Conservation (phyloP, 2,329 filamentous ascomycete species). For the Diaporthe sp. region DNA sequence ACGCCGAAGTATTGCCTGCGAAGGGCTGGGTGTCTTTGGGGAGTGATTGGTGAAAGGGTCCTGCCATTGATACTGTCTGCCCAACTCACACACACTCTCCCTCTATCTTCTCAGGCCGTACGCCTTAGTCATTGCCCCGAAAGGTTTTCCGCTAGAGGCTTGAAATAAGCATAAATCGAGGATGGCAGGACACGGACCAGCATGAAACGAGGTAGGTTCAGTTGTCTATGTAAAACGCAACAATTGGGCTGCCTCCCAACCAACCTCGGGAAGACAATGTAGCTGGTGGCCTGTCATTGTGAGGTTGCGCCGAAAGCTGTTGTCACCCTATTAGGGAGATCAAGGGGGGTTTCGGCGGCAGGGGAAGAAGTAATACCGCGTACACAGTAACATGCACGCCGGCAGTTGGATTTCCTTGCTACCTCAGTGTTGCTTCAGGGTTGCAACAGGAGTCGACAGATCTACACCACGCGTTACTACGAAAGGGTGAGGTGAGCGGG, state of each 20-base stretch:
- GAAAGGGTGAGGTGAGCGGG: not conserved
- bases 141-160: not conserved
- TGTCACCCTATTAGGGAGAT: not conserved
- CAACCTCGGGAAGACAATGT: not conserved
- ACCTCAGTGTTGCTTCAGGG: not conserved
- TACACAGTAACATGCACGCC: not conserved
- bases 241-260: not conserved
- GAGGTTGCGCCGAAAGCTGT: not conserved
- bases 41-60: not conserved
- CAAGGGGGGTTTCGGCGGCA: not conserved
- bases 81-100: not conserved
- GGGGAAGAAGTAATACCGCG: not conserved
- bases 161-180: not conserved
- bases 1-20: not conserved
- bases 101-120: not conserved
- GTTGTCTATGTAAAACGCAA: not conserved
- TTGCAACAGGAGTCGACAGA: not conserved
- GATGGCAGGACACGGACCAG: not conserved
- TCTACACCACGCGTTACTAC: not conserved
- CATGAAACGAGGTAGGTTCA: conserved; percentile 1
- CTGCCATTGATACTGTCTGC: not conserved
- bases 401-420: conserved; percentile 4
- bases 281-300: not conserved
- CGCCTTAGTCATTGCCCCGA: not conserved
- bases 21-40: not conserved